These are phyloP conservation scores for Euphorbia corollata DNA, from an alignment of 441 rosid species.

Conservation along the genomic window DNA sequence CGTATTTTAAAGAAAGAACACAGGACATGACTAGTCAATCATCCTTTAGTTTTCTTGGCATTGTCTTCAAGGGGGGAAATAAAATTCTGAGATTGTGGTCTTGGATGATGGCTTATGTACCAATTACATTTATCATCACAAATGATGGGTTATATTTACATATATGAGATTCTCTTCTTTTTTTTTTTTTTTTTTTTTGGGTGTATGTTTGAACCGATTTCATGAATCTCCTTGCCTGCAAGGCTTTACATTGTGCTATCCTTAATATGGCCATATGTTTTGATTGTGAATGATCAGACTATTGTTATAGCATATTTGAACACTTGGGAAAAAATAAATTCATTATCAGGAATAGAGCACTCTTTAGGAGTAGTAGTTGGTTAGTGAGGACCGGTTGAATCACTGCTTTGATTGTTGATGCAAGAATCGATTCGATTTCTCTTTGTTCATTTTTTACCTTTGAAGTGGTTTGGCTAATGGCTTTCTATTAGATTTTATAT, in stretches of 20 bases:
- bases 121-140: slow-evolving; percentile 35
- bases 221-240: not conserved
- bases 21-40: no score
- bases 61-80: slow-evolving; percentile 37
- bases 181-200: not conserved
- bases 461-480: no score
- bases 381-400: no score
- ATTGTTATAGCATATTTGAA: no score
- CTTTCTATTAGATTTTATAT: no score
- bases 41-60: slow-evolving; percentile 24
- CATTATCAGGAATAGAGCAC: no score
- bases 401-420: no score
- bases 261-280: not conserved
- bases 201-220: slow-evolving; percentile 20
- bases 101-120: slow-evolving; percentile 39
- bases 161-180: slow-evolving; percentile 20
- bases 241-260: not conserved
- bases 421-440: no score
- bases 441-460: no score
- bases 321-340: no score
- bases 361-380: no score
- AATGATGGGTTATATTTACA: slow-evolving; percentile 28
- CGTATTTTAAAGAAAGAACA: slow-evolving; percentile 14
- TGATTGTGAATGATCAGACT: no score
- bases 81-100: slow-evolving; percentile 33